Conservation (phyloP, 257 asterid genomes). For the Dorcoceras hygrometricum region DNA sequence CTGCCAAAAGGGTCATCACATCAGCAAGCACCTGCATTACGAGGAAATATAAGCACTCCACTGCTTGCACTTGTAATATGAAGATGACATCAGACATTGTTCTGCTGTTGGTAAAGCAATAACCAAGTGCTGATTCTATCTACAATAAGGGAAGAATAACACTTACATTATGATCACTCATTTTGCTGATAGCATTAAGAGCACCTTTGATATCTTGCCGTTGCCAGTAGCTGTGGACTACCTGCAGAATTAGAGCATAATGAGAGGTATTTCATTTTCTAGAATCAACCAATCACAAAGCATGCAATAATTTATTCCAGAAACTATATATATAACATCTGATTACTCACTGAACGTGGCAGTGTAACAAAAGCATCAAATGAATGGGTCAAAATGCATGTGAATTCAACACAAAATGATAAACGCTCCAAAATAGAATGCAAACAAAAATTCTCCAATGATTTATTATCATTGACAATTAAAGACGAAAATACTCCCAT, state of each 20-base stretch:
- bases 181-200: conserved; percentile 60
- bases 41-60: conserved; percentile 18
- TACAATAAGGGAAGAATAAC: conserved; percentile 15
- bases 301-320: background rate
- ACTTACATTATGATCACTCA: conserved; percentile 86
- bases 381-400: background rate
- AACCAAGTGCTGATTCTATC: conserved; percentile 12
- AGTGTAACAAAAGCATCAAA: background rate
- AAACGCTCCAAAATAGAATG: background rate
- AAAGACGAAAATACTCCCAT: conserved; percentile 5
- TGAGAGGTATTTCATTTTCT: background rate
- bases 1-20: conserved; percentile 67
- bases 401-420: background rate
- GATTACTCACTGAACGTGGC: background rate
- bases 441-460: background rate
- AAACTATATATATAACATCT: background rate
- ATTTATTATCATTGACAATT: background rate
- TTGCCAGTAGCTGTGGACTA: conserved; percentile 69
- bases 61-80: conserved; percentile 18
- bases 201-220: conserved; percentile 90
- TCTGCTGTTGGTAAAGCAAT: conserved; percentile 12
- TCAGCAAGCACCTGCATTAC: conserved; percentile 88
- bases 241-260: conserved; percentile 42
- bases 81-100: conserved; percentile 18
- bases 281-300: background rate